phyloP scores from a whole-genome alignment of 495 filamentous ascomycete species.

The Pseudevernia furfuracea region DNA sequence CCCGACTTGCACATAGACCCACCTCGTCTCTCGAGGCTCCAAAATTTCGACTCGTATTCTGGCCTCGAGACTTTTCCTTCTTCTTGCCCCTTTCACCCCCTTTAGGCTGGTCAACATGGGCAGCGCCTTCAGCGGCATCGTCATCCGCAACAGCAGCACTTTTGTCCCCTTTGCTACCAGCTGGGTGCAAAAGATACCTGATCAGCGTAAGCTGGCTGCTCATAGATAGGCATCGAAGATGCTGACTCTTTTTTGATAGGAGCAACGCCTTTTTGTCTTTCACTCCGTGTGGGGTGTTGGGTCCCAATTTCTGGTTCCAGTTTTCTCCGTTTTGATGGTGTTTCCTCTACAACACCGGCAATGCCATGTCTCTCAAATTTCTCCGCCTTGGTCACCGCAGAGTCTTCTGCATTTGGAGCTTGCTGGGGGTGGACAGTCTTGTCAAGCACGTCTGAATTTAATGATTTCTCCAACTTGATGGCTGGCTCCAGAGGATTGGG shows the following conservation, averaged over 20 bases:
- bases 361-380: conserved; percentile 29
- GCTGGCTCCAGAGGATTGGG: conserved; percentile 23
- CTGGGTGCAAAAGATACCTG: conserved; percentile 51
- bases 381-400: conserved; percentile 32
- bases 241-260: conserved; percentile 78
- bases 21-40: conserved; percentile 70
- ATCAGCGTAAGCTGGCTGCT: conserved; percentile 18
- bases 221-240: conserved; percentile 2
- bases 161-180: conserved; percentile 17
- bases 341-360: conserved; percentile 33
- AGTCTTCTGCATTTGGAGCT: conserved; percentile 25
- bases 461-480: conserved; percentile 10
- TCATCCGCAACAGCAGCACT: conserved; percentile 40
- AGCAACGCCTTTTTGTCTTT: conserved; percentile 61
- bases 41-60: conserved; percentile 82
- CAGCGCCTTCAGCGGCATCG: conserved; percentile 61
- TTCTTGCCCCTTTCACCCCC: conserved; percentile 45
- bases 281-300: conserved; percentile 28
- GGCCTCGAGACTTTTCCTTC: conserved; percentile 64
- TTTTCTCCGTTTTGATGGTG: conserved; percentile 53
- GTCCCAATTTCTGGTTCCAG: conserved; percentile 35
- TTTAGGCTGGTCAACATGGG: conserved; percentile 36
- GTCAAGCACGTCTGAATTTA: conserved; percentile 7
- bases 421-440: conserved; percentile 25
- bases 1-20: conserved; percentile 65